Conservation (phyloP, 2,329 filamentous ascomycete genomes). For the Seiridium cupressi region DNA sequence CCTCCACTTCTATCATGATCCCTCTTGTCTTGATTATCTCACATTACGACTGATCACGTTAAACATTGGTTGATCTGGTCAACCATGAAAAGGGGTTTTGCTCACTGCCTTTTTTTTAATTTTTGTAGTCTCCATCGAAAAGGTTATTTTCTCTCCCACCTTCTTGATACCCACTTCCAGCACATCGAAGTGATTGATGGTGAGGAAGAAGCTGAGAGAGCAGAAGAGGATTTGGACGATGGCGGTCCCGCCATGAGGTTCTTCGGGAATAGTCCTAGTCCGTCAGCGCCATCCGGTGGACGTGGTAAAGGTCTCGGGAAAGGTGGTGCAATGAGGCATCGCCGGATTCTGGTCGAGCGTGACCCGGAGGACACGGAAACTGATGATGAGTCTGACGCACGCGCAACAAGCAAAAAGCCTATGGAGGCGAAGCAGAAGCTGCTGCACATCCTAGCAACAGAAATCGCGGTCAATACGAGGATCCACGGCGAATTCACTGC, state of each 20-base stretch:
- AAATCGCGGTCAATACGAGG: slow-evolving; percentile 42
- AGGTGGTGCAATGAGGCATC: not conserved
- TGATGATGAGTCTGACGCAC: slow-evolving; percentile 11
- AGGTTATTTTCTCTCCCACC: slow-evolving; percentile 44
- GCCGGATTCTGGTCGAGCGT: not conserved
- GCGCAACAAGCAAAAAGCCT: slow-evolving; percentile 24
- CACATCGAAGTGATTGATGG: slow-evolving; percentile 25
- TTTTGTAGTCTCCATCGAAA: slow-evolving; percentile 25
- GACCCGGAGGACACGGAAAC: slow-evolving; percentile 9
- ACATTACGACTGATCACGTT: too few species aligned
- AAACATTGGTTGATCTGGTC: too few species aligned
- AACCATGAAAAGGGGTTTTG: too few species aligned
- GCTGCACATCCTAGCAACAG: slow-evolving; percentile 46
- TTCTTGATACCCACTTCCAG: slow-evolving; percentile 32
- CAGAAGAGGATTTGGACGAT: not conserved
- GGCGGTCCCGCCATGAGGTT: not conserved
- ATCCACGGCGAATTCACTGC: slow-evolving; percentile 44
- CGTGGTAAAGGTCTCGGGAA: not conserved
- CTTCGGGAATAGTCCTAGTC: too few species aligned
- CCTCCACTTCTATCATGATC: too few species aligned
- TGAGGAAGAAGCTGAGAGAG: slow-evolving; percentile 36
- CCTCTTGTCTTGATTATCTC: too few species aligned
- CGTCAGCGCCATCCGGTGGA: not conserved
- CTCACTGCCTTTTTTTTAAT: not conserved
- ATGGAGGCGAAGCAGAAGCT: slow-evolving; percentile 45